These are phyloP conservation scores for Nemania diffusa DNA, from an alignment of 2,329 filamentous ascomycete species.

Conservation along the genomic window DNA sequence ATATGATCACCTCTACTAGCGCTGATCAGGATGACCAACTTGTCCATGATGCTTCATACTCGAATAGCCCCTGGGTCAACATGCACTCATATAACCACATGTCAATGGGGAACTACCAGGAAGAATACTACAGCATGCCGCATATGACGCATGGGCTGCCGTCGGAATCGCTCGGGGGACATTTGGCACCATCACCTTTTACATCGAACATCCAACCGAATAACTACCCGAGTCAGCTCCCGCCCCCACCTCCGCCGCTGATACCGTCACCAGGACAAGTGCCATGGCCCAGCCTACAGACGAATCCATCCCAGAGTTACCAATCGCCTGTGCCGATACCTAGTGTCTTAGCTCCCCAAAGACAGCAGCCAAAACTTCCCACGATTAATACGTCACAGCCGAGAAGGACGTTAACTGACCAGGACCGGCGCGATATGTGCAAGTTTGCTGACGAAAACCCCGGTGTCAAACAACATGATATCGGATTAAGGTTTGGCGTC, in stretches of 20 bases:
- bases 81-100: constrained; percentile 74
- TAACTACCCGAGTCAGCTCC: constrained; percentile 62
- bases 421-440: constrained; percentile 92
- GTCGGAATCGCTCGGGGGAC: constrained; percentile 60
- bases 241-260: constrained; percentile 75
- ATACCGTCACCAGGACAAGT: constrained; percentile 70
- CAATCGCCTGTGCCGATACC: constrained; percentile 69
- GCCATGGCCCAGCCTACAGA: constrained; percentile 83
- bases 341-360: constrained; percentile 62
- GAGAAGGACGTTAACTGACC: constrained; percentile 88
- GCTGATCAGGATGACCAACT: constrained; percentile 60
- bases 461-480: constrained; percentile 92
- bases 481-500: constrained; percentile 93
- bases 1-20: constrained; percentile 57
- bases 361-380: constrained; percentile 62
- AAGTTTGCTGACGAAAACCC: constrained; percentile 92
- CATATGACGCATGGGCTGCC: constrained; percentile 60
- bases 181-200: constrained; percentile 69
- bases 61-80: constrained; percentile 64
- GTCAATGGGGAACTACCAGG: constrained; percentile 74
- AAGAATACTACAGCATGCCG: constrained; percentile 67
- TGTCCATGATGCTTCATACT: constrained; percentile 55
- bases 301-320: constrained; percentile 72
- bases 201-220: constrained; percentile 65
- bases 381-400: constrained; percentile 70